Percentiles rank a stretch among this genome's conserved stretches.
Conservation (phyloP, 2,329 filamentous ascomycete genomes). For the Fonsecaea multimorphosa region DNA sequence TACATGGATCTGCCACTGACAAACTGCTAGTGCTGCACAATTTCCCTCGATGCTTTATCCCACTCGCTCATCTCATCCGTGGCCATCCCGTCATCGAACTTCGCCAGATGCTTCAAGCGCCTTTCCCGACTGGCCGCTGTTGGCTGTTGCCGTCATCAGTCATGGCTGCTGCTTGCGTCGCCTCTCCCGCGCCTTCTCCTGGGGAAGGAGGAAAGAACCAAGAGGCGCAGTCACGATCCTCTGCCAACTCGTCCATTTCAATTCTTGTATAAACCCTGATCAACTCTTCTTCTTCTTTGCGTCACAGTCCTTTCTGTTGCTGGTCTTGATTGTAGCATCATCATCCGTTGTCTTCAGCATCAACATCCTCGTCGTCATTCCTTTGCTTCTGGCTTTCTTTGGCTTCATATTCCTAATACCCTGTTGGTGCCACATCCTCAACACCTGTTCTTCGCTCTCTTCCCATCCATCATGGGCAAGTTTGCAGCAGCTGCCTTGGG, state of each 20-base stretch:
- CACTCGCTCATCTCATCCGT: background rate
- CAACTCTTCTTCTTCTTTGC: background rate
- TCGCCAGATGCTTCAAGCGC: constrained; percentile 1
- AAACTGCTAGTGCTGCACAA: constrained; percentile 4
- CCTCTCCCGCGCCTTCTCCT: background rate
- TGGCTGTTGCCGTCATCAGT: background rate
- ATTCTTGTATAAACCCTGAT: constrained; percentile 1
- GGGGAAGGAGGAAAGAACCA: background rate
- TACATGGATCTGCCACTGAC: constrained; percentile 9
- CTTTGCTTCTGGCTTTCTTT: constrained; percentile 2
- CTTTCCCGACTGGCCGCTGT: background rate
- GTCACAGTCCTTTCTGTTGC: constrained; percentile 8
- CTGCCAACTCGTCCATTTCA: constrained; percentile 1
- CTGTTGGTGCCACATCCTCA: background rate
- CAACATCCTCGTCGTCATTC: constrained; percentile 5
- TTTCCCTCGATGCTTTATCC: background rate
- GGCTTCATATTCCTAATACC: constrained; percentile 7
- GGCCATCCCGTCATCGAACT: background rate
- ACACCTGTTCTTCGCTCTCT: background rate
- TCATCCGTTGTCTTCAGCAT: constrained; percentile 7
- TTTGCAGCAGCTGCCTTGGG: constrained; percentile 23
- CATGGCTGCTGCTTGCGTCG: constrained; percentile 4
- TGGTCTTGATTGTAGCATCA: background rate
- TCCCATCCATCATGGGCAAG: constrained; percentile 27
- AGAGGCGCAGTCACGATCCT: background rate